Conservation (phyloP, 495 filamentous ascomycete genomes). For the Xylona heveae region DNA sequence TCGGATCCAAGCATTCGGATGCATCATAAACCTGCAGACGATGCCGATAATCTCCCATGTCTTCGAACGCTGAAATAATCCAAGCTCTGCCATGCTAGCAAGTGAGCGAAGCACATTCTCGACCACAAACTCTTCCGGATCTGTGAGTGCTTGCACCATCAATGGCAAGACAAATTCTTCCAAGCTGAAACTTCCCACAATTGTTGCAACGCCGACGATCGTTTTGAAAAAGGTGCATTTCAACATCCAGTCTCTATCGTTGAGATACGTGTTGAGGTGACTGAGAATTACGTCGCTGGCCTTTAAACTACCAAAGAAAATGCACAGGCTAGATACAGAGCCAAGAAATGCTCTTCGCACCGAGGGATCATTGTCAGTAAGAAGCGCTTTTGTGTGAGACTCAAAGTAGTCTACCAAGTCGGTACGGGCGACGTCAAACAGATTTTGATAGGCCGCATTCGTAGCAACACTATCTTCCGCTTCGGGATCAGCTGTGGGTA, state of each 20-base stretch:
- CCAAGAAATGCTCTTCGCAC: conserved; percentile 86
- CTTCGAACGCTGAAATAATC: conserved; percentile 64
- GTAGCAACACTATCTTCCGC: conserved; percentile 44
- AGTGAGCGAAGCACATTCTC: conserved; percentile 77
- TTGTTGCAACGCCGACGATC: conserved; percentile 80
- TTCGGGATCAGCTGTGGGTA: conserved; percentile 59
- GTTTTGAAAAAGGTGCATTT: conserved; percentile 95
- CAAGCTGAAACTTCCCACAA: conserved; percentile 65
- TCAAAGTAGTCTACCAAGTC: conserved; percentile 70
- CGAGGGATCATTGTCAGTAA: conserved; percentile 72
- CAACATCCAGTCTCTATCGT: conserved; percentile 88
- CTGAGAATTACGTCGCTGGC: conserved; percentile 88
- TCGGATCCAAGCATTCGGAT: conserved; percentile 88
- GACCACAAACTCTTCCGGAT: conserved; percentile 88
- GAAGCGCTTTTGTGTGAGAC: conserved; percentile 63
- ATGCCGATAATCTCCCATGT: conserved; percentile 74
- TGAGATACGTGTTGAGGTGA: conserved; percentile 93
- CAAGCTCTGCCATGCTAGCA: conserved; percentile 72
- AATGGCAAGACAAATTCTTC: conserved; percentile 93
- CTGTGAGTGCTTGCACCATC: conserved; percentile 92
- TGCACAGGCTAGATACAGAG: conserved; percentile 78
- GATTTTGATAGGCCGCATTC: conserved; percentile 43
- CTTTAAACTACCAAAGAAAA: conserved; percentile 79
- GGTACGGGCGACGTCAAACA: conserved; percentile 62
- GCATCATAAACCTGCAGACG: conserved; percentile 64